Base-by-base conservation (phyloP, 768 basidiomycete genomes). In the Macrolepiota fuliginosa region DNA sequence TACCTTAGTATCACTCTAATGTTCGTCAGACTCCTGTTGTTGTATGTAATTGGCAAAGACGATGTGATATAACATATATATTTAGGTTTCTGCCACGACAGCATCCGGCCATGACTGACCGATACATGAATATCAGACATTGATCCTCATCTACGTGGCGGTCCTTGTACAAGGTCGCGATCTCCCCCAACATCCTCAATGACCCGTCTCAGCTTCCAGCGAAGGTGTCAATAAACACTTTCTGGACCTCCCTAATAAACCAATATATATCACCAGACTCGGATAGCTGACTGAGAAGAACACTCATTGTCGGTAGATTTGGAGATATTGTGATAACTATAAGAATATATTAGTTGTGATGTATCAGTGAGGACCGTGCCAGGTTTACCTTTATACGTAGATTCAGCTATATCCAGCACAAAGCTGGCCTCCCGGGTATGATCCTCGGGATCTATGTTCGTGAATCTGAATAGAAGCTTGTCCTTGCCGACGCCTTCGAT, bases 321-420 rank as follows among this genome's bases (percentile, higher is more conserved):
- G 93, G 94, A 7, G 87, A 88, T 5, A 87, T 86, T 24, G 90
- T 92, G n/a, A 91, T 82, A 0, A 95, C 94, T 96, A 45, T 15
- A 45, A 19, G 19, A 45, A 45, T 12, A 36, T 15, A 59, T 53
- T 12, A 45, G 15, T 7, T 17, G 24, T n/a, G 24, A 63, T 62
- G 54, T 56, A n/a, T n/a, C n/a, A n/a, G 24, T 15, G 6, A n/a
- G 1, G 39, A 19, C 27, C 37, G 42, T 19, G 58, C 11, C 39
- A 36, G 5, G 36, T 50, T 7, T 54, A 93, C 94, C 90, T 78
- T 83, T 83, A 67, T 91, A 93, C 2, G 75, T 74, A 25, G 77
- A 73, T 24, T 74, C 74, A 2, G 88, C 85, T 19, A 92, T 77
- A 68, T 96, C 91, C n/a, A 95, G 71, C 0, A 93, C 86, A 61